These are phyloP conservation scores for Emmonsiellopsis sp. DNA, from an alignment of 2,329 filamentous ascomycete genomes.

Conservation along the genomic window DNA sequence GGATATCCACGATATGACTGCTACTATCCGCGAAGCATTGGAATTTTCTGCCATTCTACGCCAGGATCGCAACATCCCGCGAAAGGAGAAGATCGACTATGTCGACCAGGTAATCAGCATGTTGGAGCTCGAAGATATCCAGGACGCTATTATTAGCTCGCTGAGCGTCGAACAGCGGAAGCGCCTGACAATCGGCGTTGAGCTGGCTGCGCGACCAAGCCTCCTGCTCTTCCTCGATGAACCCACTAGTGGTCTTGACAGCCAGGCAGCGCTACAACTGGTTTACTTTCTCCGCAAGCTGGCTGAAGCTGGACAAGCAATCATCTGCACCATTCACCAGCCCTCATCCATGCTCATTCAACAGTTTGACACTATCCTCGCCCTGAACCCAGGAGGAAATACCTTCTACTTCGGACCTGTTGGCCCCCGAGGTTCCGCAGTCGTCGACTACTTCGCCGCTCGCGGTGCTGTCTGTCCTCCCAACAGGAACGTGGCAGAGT, in stretches of 20 bases:
- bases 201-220: conserved; percentile 60
- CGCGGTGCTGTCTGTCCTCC: conserved; percentile 59
- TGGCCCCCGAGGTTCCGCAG: conserved; percentile 53
- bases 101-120: conserved; percentile 59
- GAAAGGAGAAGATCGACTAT: conserved; percentile 55
- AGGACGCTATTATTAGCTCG: conserved; percentile 57
- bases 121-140: conserved; percentile 55
- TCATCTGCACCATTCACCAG: conserved; percentile 67
- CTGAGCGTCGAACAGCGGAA: conserved; percentile 64
- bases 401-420: conserved; percentile 69
- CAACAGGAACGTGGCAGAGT: conserved; percentile 57
- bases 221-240: conserved; percentile 64
- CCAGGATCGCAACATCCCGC: conserved; percentile 47
- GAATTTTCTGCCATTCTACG: conserved; percentile 60
- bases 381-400: conserved; percentile 59
- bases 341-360: conserved; percentile 61
- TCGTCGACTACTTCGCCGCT: conserved; percentile 58
- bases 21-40: conserved; percentile 59
- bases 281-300: conserved; percentile 62
- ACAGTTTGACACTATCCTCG: conserved; percentile 65
- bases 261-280: conserved; percentile 60
- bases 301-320: conserved; percentile 57
- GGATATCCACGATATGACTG: conserved; percentile 60
- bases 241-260: conserved; percentile 62
- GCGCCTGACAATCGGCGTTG: conserved; percentile 63